Evolutionary conservation across 1,284 basidiomycete genomes (phyloP).

Genomic region (Ceratobasidium sp.): DNA sequence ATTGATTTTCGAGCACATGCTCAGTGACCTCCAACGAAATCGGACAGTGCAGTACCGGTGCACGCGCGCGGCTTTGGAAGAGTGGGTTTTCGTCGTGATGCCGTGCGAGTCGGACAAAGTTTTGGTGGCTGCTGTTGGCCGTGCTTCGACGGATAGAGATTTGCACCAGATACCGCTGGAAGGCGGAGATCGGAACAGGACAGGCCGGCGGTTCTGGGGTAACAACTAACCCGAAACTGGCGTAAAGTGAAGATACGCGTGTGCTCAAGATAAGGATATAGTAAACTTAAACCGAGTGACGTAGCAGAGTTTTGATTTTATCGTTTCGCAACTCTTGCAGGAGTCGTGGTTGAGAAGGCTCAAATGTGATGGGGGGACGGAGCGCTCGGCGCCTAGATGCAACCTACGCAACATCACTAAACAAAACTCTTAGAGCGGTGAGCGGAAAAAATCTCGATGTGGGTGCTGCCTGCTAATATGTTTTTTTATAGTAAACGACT

Average conservation of each 20-base stretch:
- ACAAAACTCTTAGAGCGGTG: too few relatives aligned
- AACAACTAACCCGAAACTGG: not conserved
- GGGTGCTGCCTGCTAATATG: too few relatives aligned
- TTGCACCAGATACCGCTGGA: not conserved
- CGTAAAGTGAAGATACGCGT: not conserved
- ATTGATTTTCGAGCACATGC: constrained; percentile 1
- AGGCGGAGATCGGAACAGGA: not conserved
- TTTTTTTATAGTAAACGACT: too few relatives aligned
- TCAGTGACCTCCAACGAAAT: not conserved
- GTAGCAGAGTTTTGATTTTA: too few relatives aligned
- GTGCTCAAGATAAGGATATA: too few relatives aligned
- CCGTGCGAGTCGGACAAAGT: not conserved
- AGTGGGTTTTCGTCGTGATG: not conserved
- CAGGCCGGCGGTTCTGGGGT: not conserved
- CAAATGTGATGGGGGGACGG: too few relatives aligned
- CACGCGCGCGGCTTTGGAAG: not conserved
- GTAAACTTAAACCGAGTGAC: too few relatives aligned
- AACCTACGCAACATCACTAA: too few relatives aligned
- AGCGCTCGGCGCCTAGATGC: too few relatives aligned
- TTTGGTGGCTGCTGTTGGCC: not conserved
- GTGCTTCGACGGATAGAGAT: not conserved
- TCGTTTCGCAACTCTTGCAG: too few relatives aligned
- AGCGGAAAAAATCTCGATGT: too few relatives aligned
- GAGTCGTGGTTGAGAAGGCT: too few relatives aligned
- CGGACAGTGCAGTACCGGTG: not conserved